Percentiles rank a stretch among this genome's conserved stretches.
Conservation (phyloP, 139 green algal species). For the Chlamydomonas schloesseri region DNA sequence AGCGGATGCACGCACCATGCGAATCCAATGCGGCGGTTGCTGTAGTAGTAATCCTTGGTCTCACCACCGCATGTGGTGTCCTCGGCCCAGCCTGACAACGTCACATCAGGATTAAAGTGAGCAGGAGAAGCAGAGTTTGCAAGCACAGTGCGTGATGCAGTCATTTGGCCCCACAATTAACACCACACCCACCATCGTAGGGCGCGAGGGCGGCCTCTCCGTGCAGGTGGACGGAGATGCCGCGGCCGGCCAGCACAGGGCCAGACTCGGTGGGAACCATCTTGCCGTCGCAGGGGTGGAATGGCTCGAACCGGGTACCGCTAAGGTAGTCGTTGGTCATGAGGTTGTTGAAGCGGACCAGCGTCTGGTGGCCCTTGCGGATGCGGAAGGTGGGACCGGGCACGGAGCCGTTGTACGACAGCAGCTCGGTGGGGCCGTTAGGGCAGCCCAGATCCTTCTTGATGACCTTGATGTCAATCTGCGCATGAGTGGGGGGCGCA, state of each 20-base stretch:
- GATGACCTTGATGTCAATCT: background rate
- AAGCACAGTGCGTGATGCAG: too few species aligned
- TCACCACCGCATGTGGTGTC: slow-evolving; percentile 12
- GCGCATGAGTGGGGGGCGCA: too few species aligned
- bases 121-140: too few species aligned
- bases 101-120: too few species aligned
- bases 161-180: too few species aligned
- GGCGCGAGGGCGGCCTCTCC: background rate
- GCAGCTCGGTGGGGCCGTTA: background rate
- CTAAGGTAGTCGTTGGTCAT: background rate
- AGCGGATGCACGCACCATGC: too few species aligned
- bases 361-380: slow-evolving; percentile 3
- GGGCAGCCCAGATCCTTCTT: background rate
- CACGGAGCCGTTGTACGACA: slow-evolving; percentile 10
- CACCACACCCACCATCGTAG: background rate
- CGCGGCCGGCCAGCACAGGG: background rate
- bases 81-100: slow-evolving; percentile 32
- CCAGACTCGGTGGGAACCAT: too few species aligned
- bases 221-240: background rate
- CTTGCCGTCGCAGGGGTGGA: background rate
- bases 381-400: slow-evolving; percentile 17
- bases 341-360: slow-evolving; percentile 26
- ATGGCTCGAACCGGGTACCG: background rate
- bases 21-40: background rate
- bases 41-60: slow-evolving; percentile 34